Evolutionary conservation across 257 asterid species (phyloP), one percentile per base, ranked within the genome.

Genomic region (Marsdenia floribunda): DNA sequence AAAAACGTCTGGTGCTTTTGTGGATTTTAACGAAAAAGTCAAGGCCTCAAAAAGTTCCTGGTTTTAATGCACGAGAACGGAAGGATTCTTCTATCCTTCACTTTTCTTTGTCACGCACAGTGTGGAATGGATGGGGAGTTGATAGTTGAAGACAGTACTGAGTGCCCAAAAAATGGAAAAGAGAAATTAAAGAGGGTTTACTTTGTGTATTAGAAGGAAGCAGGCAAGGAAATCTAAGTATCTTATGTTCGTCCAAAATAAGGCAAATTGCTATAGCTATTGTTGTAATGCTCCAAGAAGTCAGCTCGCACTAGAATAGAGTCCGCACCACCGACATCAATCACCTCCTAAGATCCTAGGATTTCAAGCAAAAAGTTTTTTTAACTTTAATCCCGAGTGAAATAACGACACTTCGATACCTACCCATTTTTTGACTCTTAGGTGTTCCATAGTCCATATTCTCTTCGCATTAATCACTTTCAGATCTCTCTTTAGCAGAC

Each of bases 281-380:
- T 35, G 63, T 46, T 49, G 6, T 44, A 35, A 70, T 77, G 80
- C 72, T 29, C 59, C 3, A 60, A 35, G 37, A 61, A 69, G 72
- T 77, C 76, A 70, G 49, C 76, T 70, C 22, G 65, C 75, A 76
- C 80, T 46, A 5, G 6, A 13, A 46, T 59, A 40, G 59, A 52
- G 8, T 11, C 50, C 22, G 29, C 65, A 33, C 65, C 71, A 57
- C 71, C 74, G 57, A 50, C 72, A 42, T 68, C 42, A 40, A 42
- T 68, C 19, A 14, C 63, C 21, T 9, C 42, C 46, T 33, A 49
- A 64, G 44, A 63, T 33, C 72, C 77, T 49, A 49, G 65, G n/a
- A 8, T 61, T 52, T 35, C 24, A 3, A 55, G 5, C 8, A 49
- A 37, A 6, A 64, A 2, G 22, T 37, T 33, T 35, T 33, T 35